Evolutionary conservation across 306 rosid genomes (phyloP), one percentile per base, ranked within the genome.

Genomic region (Urtica urens): DNA sequence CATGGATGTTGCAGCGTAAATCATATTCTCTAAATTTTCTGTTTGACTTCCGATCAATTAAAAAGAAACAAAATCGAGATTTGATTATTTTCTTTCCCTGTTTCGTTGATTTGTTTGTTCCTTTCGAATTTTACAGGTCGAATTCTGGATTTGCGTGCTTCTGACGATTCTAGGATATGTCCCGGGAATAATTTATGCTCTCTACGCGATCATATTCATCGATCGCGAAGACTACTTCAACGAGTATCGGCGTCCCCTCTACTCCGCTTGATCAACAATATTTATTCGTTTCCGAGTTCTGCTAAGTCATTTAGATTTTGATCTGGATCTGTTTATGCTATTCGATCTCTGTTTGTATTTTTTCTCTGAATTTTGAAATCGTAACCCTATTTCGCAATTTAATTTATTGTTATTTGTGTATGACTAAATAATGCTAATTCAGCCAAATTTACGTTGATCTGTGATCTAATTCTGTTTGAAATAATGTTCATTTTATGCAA

Each of bases 161-260:
- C 44, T 90, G 61, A 90, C 99, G 3, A 46, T 82, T 6, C 73
- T 90, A 10, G 99, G 99, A 18, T 90, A 90, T 67, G 6, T 90
- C 33, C 95, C 99, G 15, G 95, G 99, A 49, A 90, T 90, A 8
- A 81, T 90, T 28, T 90, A 90, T 72, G 99, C 99, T 5, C 78
- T 90, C 10, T 90, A 90, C 59, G 87, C 77, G 15, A 81, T 90
- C 45, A 58, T 81, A 29, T 77, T 79, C 47, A 51, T 81, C 24
- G 79, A 90, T 71, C 99, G 99, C 57, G 95, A 90, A n/a, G 74
- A 79, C 60, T 90, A 66, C 70, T 90, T 84, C 27, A 87, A 81
- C 55, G 99, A 90, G 34, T 63, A 51, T 56, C 78, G 99, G 51
- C 92, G 87, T 44, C 97, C 99, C 31, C 86, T 90, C 11, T 90